Conservation (phyloP, 1,284 basidiomycete genomes). For the Abortiporus biennis region DNA sequence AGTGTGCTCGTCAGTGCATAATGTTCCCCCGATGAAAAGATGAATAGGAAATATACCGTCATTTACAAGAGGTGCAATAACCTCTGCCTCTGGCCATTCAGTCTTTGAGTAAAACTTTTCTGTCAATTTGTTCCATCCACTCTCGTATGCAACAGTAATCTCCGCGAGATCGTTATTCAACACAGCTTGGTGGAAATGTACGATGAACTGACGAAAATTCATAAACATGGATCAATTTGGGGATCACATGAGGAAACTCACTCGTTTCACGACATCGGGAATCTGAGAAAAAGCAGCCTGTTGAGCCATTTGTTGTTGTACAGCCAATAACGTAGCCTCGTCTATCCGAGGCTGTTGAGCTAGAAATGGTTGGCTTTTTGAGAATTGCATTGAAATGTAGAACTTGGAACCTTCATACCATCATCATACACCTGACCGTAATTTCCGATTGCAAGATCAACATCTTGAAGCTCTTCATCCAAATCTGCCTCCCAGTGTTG, state of each 20-base stretch:
- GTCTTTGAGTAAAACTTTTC: conserved; percentile 92
- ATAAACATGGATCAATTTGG: background rate
- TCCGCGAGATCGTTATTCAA: conserved; percentile 83
- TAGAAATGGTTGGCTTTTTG: conserved; percentile 13
- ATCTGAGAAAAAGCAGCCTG: conserved; percentile 74
- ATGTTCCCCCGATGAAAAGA: conserved; percentile 1
- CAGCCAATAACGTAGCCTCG: conserved; percentile 57
- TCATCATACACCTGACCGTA: conserved; percentile 73
- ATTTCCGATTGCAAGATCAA: conserved; percentile 62
- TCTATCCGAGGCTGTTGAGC: conserved; percentile 56
- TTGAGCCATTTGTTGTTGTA: conserved; percentile 77
- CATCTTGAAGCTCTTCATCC: conserved; percentile 67
- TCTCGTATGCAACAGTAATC: conserved; percentile 90
- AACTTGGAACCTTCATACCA: conserved; percentile 31
- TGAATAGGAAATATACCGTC: conserved; percentile 55
- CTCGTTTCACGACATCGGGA: conserved; percentile 76
- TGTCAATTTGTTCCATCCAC: conserved; percentile 94
- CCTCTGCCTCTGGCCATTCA: conserved; percentile 97
- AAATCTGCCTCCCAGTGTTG: conserved; percentile 65
- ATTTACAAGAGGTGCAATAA: conserved; percentile 90
- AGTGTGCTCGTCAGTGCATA: background rate
- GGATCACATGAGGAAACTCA: conserved; percentile 30
- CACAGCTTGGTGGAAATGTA: conserved; percentile 87
- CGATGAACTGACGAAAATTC: conserved; percentile 63
- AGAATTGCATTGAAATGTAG: conserved; percentile 13